Percentiles rank a stretch among this genome's conserved stretches.
Conservation (phyloP, 2,329 filamentous ascomycete genomes). For the Geoglossum cookeanum region DNA sequence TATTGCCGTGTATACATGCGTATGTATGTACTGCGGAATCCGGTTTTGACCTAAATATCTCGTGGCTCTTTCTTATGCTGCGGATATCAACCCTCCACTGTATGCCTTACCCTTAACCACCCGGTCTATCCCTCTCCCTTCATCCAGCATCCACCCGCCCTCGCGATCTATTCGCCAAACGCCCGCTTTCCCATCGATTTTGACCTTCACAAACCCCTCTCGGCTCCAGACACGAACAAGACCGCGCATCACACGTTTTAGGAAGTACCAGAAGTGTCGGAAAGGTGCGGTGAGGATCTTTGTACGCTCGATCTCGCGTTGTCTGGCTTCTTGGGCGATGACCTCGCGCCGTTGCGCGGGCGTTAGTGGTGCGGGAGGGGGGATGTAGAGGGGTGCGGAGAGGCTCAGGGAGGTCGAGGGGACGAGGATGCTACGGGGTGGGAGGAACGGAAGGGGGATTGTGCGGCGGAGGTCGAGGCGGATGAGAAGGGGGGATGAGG, state of each 20-base stretch:
- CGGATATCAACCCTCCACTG: not conserved
- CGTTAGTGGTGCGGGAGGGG: not conserved
- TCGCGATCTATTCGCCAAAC: constrained; percentile 10
- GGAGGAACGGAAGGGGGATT: constrained; percentile 6
- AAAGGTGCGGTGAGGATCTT: constrained; percentile 4
- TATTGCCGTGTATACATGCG: too few relatives aligned
- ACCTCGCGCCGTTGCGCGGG: not conserved
- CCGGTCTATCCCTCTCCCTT: constrained; percentile 10
- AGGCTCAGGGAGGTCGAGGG: constrained; percentile 4
- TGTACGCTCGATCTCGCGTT: constrained; percentile 6
- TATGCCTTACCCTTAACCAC: constrained; percentile 4
- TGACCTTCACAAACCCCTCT: constrained; percentile 10
- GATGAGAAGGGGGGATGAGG: constrained; percentile 2
- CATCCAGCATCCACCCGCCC: constrained; percentile 10
- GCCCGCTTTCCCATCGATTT: constrained; percentile 7
- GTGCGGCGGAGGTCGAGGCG: constrained; percentile 6
- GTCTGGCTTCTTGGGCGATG: constrained; percentile 3
- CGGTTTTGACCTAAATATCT: not conserved
- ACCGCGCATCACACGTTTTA: constrained; percentile 6
- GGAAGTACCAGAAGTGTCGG: constrained; percentile 5
- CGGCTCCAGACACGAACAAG: constrained; percentile 7
- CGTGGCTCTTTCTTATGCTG: not conserved
- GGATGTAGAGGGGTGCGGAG: constrained; percentile 2
- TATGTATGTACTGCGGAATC: too few relatives aligned
- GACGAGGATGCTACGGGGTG: constrained; percentile 4